These are phyloP conservation scores for Mycena rosella DNA, from an alignment of 768 basidiomycete species.

Conservation along the genomic window DNA sequence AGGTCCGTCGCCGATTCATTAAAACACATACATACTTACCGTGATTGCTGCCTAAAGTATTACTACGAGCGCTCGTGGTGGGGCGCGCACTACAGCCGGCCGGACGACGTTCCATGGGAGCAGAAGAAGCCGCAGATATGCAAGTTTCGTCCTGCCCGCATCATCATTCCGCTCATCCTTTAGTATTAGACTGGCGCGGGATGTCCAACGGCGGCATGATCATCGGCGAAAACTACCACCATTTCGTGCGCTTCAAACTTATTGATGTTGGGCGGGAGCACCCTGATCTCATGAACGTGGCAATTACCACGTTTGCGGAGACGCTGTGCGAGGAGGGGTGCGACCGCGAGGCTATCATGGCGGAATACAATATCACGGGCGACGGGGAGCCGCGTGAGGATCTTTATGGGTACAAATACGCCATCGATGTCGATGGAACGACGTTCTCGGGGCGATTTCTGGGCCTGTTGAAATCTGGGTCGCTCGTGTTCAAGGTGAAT, in stretches of 20 bases:
- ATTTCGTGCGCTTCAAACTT: constrained; percentile 10
- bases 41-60: constrained; percentile 1
- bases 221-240: constrained; percentile 14
- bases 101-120: constrained; percentile 13
- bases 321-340: background rate
- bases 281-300: constrained; percentile 6
- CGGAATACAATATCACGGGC: constrained; percentile 1
- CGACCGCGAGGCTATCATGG: background rate
- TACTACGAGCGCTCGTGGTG: constrained; percentile 17
- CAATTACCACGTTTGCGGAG: constrained; percentile 13
- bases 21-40: background rate
- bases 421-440: constrained; percentile 10
- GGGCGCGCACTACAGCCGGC: background rate
- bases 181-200: constrained; percentile 19
- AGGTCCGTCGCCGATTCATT: background rate
- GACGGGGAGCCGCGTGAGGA: background rate
- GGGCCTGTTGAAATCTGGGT: background rate
- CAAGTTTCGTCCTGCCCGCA: background rate
- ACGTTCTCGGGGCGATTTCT: constrained; percentile 9
- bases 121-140: constrained; percentile 7
- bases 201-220: constrained; percentile 14
- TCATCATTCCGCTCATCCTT: too few species aligned
- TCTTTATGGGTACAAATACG: constrained; percentile 5
- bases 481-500: constrained; percentile 18
- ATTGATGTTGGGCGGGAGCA: background rate